Evolutionary conservation across 2,329 filamentous ascomycete genomes (phyloP).

Genomic region (Cryphonectria naterciae): DNA sequence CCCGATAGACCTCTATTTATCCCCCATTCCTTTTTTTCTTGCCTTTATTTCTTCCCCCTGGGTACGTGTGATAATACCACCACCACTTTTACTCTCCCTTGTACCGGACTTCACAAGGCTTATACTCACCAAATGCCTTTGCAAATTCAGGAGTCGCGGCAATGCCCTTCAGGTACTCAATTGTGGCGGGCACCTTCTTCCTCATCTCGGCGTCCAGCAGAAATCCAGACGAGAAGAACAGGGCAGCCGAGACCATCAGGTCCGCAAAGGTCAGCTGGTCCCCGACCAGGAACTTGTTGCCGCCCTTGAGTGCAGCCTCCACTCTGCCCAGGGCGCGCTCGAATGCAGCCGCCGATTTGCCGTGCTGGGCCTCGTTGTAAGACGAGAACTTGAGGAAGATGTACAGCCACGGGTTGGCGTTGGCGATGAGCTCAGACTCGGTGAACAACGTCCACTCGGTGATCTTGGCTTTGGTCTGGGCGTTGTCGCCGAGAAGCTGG

Average conservation of each 20-base stretch:
- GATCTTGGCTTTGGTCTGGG: conserved; percentile 46
- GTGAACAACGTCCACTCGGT: conserved; percentile 51
- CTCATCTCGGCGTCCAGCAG: conserved; percentile 42
- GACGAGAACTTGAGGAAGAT: conserved; percentile 38
- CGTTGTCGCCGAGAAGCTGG: conserved; percentile 50
- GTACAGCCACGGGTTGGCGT: conserved; percentile 32
- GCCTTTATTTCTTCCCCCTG: not conserved
- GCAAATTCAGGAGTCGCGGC: conserved; percentile 40
- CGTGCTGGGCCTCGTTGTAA: conserved; percentile 36
- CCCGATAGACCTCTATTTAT: not conserved
- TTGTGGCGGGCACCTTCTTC: conserved; percentile 38
- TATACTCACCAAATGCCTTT: conserved; percentile 38
- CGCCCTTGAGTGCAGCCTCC: conserved; percentile 38
- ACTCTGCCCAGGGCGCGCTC: conserved; percentile 39
- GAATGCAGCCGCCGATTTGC: conserved; percentile 27
- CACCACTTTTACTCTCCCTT: conserved; percentile 10
- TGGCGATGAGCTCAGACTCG: conserved; percentile 41
- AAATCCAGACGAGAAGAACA: conserved; percentile 35
- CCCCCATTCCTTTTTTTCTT: too few relatives aligned
- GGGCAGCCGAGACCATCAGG: conserved; percentile 38
- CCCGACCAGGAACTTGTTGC: conserved; percentile 44
- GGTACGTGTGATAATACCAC: not conserved
- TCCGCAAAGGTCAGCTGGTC: conserved; percentile 45
- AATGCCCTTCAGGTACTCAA: conserved; percentile 40
- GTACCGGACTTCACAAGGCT: conserved; percentile 38